Base-by-base conservation (phyloP, 768 basidiomycete genomes). In the Leccinum boreale region DNA sequence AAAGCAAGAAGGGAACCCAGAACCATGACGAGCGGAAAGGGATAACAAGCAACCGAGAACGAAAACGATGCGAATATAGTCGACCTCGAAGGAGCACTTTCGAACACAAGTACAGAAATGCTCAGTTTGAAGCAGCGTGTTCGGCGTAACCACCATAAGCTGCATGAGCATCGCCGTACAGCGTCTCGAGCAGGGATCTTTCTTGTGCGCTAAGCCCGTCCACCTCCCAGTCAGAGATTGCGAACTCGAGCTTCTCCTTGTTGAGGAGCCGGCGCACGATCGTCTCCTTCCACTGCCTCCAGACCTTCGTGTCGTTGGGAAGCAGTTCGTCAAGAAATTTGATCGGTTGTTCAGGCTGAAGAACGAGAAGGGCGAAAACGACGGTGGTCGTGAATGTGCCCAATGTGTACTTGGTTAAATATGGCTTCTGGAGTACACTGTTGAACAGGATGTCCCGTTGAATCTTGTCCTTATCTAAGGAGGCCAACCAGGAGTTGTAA, bases 401-500 rank as follows among this genome's bases (percentile, higher is more conserved):
- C 14, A 68, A 33, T 4, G 50, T 61, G 19, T 61, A 68, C 35
- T 56, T 61, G 36, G 54, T 57, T 53, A 69, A 19, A 1, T 23
- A 48, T 15, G 67, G 67, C 4, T 29, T 58, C 21, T 53, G 44
- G 10, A 68, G 51, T 1, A 64, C 57, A 1, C 21, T 45, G n/a
- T 55, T 29, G 17, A 68, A 28, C 28, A 68, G 42, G 33, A 64
- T 9, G 12, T 58, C 45, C 24, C 45, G 49, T 2, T 67, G 64
- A 4, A 67, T 52, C 23, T 53, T 60, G 10, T 61, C 65, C 9
- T 58, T 69, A 33, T 78, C 77, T 71, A 78, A 56, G 7, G 65
- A 67, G 5, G 66, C 65, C 14, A 63, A 12, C 50, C 50, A 50
- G 4, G 50, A 50, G 31, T 50, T 50, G 49, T 50, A 50, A 14